Evolutionary conservation across 352 stramenopile species (phyloP).

Genomic region (Saprolegnia parasitica): DNA sequence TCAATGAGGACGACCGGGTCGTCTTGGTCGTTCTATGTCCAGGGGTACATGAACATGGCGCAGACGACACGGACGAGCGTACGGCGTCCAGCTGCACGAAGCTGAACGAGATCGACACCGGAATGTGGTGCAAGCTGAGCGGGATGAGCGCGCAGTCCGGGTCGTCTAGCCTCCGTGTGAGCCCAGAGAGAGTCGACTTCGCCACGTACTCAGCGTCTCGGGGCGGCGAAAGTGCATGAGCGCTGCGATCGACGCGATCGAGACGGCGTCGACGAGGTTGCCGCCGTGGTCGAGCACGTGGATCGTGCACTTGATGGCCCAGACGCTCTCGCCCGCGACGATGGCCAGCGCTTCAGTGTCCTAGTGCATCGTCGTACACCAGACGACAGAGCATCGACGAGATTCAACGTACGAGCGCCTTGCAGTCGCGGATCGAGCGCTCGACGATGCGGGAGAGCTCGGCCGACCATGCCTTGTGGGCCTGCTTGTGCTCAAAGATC

Average conservation of each 20-base stretch:
- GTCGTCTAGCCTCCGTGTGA: constrained; percentile 81
- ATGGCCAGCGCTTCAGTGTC: constrained; percentile 94
- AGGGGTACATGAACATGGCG: constrained; percentile 21
- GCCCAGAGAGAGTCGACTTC: constrained; percentile 33
- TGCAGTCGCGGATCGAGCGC: constrained; percentile 86
- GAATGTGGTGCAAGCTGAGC: constrained; percentile 93
- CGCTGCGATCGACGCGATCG: constrained; percentile 90
- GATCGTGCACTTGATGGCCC: constrained; percentile 89
- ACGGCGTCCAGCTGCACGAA: constrained; percentile 46
- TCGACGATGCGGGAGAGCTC: constrained; percentile 89
- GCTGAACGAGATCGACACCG: constrained; percentile 93
- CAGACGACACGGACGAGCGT: background rate
- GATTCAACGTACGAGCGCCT: constrained; percentile 50
- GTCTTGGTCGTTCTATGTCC: constrained; percentile 33
- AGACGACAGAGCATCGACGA: background rate
- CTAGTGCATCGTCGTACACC: background rate
- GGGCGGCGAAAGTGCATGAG: constrained; percentile 91
- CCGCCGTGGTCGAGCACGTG: constrained; percentile 90
- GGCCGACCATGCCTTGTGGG: constrained; percentile 40
- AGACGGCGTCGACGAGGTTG: constrained; percentile 89
- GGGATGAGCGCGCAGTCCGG: constrained; percentile 81
- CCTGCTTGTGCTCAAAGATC: constrained; percentile 55
- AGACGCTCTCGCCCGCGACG: constrained; percentile 90
- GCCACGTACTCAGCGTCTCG: constrained; percentile 57
- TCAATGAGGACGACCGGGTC: constrained; percentile 81